Base-by-base conservation (phyloP, 352 stramenopile species). In the Pythium coloratum region DNA sequence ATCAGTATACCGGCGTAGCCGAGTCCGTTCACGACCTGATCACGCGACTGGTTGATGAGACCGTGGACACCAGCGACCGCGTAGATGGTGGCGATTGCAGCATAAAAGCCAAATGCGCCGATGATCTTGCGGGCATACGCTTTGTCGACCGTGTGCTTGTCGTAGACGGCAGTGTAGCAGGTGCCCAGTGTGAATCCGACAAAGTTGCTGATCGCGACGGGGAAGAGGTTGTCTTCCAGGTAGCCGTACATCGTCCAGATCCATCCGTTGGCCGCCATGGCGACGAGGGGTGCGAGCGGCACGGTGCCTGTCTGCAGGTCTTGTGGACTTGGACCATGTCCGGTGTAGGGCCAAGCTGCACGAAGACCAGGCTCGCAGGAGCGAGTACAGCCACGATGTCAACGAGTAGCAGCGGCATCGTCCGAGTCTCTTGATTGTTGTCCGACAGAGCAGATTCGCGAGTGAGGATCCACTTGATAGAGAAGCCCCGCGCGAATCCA, bases 161-260 rank as follows among this genome's bases (percentile, higher is more conserved):
- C 85, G 69, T 81, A 87, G 24, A 84, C 28, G 16, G 65, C 44
- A 32, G 84, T 80, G 72, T 86, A 89, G 18, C 69, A 24, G 42
- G 79, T 32, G 13, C 75, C 66, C 0, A 77, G 58, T 26, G 77
- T 59, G 63, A 75, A 67, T n/a, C 78, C 80, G n/a, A 82, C 68
- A 18, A 62, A 53, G 46, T 78, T 84, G 2, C 70, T 80, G 14
- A 73, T 69, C 14, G 78, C 61, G 8, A 89, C 62, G 2, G 80
- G 76, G 59, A 83, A 81, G 61, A 79, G 72, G 44, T 76, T 73
- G 62, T 62, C 36, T 30, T 66, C 66, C 34, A 72, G 50, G n/a
- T 54, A 55, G 8, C 59, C 59, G 60, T 72, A 72, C 20, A 67
- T 32, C n/a, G 46, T 51, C 73, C 76, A 82, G 16, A 76, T 58